These are phyloP conservation scores for Colletotrichum echinochloae DNA, from an alignment of 2,329 filamentous ascomycete species.

Conservation along the genomic window DNA sequence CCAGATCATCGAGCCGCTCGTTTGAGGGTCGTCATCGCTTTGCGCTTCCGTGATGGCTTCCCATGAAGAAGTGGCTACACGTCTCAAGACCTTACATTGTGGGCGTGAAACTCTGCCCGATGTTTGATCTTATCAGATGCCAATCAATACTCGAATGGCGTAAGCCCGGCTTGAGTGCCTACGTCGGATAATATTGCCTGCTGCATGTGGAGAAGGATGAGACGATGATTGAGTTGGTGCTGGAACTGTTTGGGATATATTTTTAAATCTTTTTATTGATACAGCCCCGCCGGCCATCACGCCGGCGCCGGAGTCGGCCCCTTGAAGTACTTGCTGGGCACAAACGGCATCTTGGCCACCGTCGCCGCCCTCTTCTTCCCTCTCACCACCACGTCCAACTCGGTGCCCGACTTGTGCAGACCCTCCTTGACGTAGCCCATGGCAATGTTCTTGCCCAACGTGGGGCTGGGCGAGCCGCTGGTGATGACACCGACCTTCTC, in stretches of 20 bases:
- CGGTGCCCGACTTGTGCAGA: conserved; percentile 85
- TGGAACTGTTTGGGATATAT: conserved; percentile 23
- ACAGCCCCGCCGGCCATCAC: conserved; percentile 13
- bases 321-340: conserved; percentile 81
- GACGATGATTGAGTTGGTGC: background rate
- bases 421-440: conserved; percentile 93
- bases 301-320: conserved; percentile 43
- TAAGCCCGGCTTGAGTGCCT: background rate
- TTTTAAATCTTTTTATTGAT: conserved; percentile 34
- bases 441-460: conserved; percentile 88
- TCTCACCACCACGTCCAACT: conserved; percentile 81
- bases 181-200: background rate
- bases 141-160: background rate
- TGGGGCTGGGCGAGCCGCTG: conserved; percentile 90
- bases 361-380: conserved; percentile 80
- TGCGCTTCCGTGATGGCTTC: conserved; percentile 54
- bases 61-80: conserved; percentile 48
- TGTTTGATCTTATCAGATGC: conserved; percentile 11
- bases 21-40: conserved; percentile 56
- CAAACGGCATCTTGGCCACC: conserved; percentile 91
- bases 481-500: conserved; percentile 84
- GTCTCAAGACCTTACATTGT: background rate
- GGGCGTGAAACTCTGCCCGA: background rate
- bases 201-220: conserved; percentile 9
- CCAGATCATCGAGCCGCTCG: conserved; percentile 40